phyloP scores from a whole-genome alignment of 257 asterid species.

The Primulina tabacum region DNA sequence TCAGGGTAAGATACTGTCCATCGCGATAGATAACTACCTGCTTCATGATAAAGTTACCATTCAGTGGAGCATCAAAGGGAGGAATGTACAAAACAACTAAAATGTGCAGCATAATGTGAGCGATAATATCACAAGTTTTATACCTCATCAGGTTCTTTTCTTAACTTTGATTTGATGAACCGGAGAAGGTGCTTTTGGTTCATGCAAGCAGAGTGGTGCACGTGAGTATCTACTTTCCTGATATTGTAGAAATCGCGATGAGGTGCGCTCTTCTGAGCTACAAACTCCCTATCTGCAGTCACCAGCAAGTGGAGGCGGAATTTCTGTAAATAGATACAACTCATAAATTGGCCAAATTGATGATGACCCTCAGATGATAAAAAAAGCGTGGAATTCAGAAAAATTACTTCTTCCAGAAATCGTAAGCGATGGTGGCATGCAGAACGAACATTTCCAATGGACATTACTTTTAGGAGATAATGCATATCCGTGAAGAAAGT shows the following conservation, averaged over 20 bases:
- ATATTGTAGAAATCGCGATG: conserved; percentile 25
- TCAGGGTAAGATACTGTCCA: conserved; percentile 85
- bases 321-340: conserved; percentile 45
- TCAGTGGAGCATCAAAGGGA: conserved; percentile 23
- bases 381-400: conserved; percentile 22
- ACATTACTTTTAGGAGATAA: conserved; percentile 71
- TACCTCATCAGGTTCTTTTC: conserved; percentile 97
- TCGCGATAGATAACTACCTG: conserved; percentile 95
- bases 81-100: conserved; percentile 6
- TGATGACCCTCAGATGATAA: conserved; percentile 18
- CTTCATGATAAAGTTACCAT: conserved; percentile 26
- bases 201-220: conserved; percentile 84
- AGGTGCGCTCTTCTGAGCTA: conserved; percentile 93
- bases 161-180: conserved; percentile 80
- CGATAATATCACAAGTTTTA: conserved; percentile 19
- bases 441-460: conserved; percentile 79
- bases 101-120: conserved; percentile 14
- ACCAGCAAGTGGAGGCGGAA: conserved; percentile 82
- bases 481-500: conserved; percentile 89
- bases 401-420: conserved; percentile 78
- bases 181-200: conserved; percentile 93
- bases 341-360: conserved; percentile 18
- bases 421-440: conserved; percentile 76
- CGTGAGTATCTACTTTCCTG: no score
- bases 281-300: conserved; percentile 80